Evolutionary conservation across 495 filamentous ascomycete genomes (phyloP).

Genomic region (Lasiosphaeria hispida): DNA sequence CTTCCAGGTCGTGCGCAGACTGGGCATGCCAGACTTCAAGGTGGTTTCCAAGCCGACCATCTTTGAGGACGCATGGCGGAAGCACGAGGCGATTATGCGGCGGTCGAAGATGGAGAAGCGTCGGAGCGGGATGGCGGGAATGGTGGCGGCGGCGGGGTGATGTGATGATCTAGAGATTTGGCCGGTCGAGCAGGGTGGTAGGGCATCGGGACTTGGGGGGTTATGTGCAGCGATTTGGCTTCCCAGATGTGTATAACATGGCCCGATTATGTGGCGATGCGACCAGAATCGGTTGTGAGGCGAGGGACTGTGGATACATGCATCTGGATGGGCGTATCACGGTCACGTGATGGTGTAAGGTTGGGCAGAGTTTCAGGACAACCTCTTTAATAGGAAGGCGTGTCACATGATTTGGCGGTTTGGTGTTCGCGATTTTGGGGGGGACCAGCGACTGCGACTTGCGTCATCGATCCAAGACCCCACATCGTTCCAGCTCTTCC

Average conservation of each 20-base stretch:
- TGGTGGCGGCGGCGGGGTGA: background rate
- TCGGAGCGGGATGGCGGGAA: constrained; percentile 7
- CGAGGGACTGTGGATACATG: too few species aligned
- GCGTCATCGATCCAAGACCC: background rate
- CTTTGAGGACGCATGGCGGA: constrained; percentile 75
- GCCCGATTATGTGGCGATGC: too few species aligned
- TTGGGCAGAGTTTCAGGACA: background rate
- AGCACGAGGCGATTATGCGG: constrained; percentile 39
- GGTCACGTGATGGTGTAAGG: background rate
- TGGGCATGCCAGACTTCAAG: constrained; percentile 65
- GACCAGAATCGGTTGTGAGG: too few species aligned
- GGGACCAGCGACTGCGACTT: background rate
- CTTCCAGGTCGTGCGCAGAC: constrained; percentile 76
- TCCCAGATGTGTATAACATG: too few species aligned
- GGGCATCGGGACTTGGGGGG: too few species aligned
- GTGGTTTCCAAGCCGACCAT: constrained; percentile 61
- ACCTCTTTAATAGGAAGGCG: too few species aligned
- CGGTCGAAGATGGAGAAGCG: constrained; percentile 23
- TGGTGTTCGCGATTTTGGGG: background rate
- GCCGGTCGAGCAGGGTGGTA: too few species aligned
- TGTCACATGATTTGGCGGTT: constrained; percentile 27
- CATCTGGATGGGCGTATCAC: background rate
- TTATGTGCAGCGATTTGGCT: too few species aligned
- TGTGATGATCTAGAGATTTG: too few species aligned
- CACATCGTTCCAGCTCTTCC: background rate